Conservation (phyloP, 768 basidiomycete species). For the Rubroboletus satanas region DNA sequence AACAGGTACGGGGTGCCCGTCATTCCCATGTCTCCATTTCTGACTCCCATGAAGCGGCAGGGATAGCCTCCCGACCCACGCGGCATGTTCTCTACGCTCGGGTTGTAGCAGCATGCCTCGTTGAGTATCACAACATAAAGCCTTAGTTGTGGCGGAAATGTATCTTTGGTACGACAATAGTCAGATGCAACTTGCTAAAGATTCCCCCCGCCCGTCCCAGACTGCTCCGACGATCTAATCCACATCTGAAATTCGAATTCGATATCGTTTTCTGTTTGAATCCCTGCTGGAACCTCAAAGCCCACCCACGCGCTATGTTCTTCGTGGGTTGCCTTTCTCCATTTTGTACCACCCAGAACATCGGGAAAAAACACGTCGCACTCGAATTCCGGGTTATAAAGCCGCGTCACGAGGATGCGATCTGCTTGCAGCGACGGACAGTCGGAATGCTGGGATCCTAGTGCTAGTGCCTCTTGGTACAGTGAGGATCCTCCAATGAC, state of each 20-base stretch:
- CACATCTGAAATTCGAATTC: slow-evolving; percentile 97
- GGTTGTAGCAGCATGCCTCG: background rate
- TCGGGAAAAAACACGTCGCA: slow-evolving; percentile 89
- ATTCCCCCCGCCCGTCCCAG: background rate
- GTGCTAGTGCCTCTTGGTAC: slow-evolving; percentile 62
- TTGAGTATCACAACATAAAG: background rate
- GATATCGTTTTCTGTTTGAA: slow-evolving; percentile 78
- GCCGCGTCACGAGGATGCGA: slow-evolving; percentile 83
- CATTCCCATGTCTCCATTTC: slow-evolving; percentile 1
- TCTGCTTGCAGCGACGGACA: slow-evolving; percentile 50
- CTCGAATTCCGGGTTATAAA: slow-evolving; percentile 69
- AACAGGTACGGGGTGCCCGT: slow-evolving; percentile 61
- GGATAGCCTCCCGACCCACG: slow-evolving; percentile 38
- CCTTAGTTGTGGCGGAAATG: background rate
- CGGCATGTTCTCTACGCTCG: background rate
- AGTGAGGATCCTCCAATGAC: slow-evolving; percentile 91
- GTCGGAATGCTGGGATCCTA: slow-evolving; percentile 24
- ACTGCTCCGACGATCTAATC: slow-evolving; percentile 43
- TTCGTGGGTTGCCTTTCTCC: slow-evolving; percentile 57
- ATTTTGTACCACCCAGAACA: slow-evolving; percentile 47
- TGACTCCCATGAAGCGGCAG: slow-evolving; percentile 50
- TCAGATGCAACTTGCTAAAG: slow-evolving; percentile 1
- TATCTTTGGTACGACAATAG: slow-evolving; percentile 1
- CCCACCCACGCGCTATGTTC: slow-evolving; percentile 73
- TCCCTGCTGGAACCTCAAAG: slow-evolving; percentile 72